Base-by-base conservation (phyloP, 768 basidiomycete species). In the Boletus tomentosulus region DNA sequence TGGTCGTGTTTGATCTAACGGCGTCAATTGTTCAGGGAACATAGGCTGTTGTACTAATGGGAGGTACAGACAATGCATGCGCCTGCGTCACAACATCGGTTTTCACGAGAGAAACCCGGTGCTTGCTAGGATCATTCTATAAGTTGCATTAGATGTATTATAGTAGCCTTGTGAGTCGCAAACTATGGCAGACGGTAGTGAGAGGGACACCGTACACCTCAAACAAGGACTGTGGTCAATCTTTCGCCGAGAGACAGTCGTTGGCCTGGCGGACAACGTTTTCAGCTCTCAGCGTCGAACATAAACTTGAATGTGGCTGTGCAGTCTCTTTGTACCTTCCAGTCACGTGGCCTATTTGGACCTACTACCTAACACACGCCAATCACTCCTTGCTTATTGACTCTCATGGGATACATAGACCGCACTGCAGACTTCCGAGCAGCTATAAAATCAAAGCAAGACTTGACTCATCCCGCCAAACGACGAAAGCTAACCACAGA, bases 181-280 rank as follows among this genome's bases (percentile, higher is more conserved):
- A 64, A 67, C 78, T 86, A 88, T 88, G 82, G 83, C 83, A 79
- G 75, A 75, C 72, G 72, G 73, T 76, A 80, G 79, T 78, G 28
- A 55, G 50, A 60, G 46, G 43, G 38, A 74, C 81, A 76, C 79
- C 71, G 75, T 76, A 73, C 71, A 71, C 87, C 84, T 89, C 87
- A 89, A 88, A 89, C 86, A 71, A 81, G 79, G 83, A 85, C 76
- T 47, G 54, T 52, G 44, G n/a, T 66, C 59, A 45, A 45, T 76
- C 64, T 76, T 46, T 68, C 75, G 71, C 65, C 51, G 55, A 49
- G 61, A 68, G 63, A 56, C 58, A 53, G 38, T 48, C 33, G 51
- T 47, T 60, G 50, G 54, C 55, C 58, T 25, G 34, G 34, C 33
- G 22, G 24, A 15, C 54, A 66, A 57, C 46, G 65, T 57, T 28